phyloP scores from a whole-genome alignment of 805 yeast genomes.

The Barnettozyma pratensis region DNA sequence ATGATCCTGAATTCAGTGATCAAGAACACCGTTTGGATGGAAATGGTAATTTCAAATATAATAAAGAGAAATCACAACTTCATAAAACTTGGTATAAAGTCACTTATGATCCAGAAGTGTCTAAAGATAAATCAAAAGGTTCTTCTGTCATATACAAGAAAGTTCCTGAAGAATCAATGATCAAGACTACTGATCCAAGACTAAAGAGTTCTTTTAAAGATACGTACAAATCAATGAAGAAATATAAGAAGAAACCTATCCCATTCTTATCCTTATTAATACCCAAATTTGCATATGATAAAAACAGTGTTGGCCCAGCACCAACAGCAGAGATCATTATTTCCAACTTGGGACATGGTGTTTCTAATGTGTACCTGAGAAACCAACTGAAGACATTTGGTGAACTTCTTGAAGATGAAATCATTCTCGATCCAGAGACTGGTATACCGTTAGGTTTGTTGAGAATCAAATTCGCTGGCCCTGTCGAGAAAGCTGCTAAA shows the following conservation, averaged over 20 bases:
- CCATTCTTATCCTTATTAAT: constrained; percentile 39
- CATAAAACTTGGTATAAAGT: constrained; percentile 33
- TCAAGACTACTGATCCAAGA: constrained; percentile 39
- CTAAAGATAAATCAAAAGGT: constrained; percentile 38
- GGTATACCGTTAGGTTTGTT: constrained; percentile 79
- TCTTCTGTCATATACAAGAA: constrained; percentile 31
- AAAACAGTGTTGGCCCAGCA: constrained; percentile 67
- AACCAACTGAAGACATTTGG: constrained; percentile 64
- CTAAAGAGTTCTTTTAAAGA: constrained; percentile 1
- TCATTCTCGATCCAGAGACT: constrained; percentile 63
- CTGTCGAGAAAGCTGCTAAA: constrained; percentile 38
- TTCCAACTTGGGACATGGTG: constrained; percentile 56
- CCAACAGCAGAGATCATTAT: constrained; percentile 68
- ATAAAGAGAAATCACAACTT: constrained; percentile 5
- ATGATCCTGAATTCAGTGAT: neutral
- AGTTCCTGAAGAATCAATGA: constrained; percentile 15
- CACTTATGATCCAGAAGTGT: constrained; percentile 46
- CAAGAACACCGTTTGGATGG: constrained; percentile 6
- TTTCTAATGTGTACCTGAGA: constrained; percentile 39
- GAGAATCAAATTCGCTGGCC: constrained; percentile 54
- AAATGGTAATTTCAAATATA: constrained; percentile 8
- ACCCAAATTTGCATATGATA: constrained; percentile 44
- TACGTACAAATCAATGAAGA: constrained; percentile 27
- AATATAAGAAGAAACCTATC: constrained; percentile 29
- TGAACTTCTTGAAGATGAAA: constrained; percentile 49